Evolutionary conservation across 2,329 filamentous ascomycete genomes (phyloP).

Genomic region (Septoria linicola): DNA sequence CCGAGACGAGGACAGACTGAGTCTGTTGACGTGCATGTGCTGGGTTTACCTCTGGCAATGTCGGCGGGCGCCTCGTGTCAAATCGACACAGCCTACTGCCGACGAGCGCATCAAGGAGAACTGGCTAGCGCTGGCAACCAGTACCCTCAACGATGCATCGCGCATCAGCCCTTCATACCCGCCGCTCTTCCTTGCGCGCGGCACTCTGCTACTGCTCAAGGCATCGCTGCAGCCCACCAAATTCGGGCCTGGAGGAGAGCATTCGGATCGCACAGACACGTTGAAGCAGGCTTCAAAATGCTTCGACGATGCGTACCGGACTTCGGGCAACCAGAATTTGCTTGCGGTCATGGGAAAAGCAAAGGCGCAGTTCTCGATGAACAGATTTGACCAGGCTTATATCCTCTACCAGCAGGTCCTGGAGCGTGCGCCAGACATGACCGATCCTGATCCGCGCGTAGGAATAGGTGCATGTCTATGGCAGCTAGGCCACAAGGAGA

Average conservation of each 20-base stretch:
- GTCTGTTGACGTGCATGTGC: constrained; percentile 78
- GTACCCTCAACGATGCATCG: constrained; percentile 90
- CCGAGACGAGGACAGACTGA: constrained; percentile 77
- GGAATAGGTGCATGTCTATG: constrained; percentile 97
- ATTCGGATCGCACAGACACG: constrained; percentile 70
- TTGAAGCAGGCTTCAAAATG: constrained; percentile 83
- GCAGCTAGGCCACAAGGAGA: constrained; percentile 92
- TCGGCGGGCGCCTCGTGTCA: constrained; percentile 70
- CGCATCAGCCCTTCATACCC: constrained; percentile 90
- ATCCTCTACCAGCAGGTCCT: constrained; percentile 84
- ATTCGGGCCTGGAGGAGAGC: constrained; percentile 60
- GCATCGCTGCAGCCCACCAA: constrained; percentile 82
- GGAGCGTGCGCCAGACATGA: constrained; percentile 78
- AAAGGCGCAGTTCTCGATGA: constrained; percentile 79
- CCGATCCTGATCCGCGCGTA: constrained; percentile 91
- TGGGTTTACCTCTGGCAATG: constrained; percentile 92
- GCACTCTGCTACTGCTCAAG: constrained; percentile 82
- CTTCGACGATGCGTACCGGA: constrained; percentile 88
- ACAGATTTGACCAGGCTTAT: constrained; percentile 80
- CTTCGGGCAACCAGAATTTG: constrained; percentile 83
- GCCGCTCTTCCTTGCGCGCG: constrained; percentile 85
- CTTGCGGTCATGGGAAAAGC: constrained; percentile 89
- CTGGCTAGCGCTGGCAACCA: constrained; percentile 87
- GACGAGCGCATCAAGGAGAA: constrained; percentile 89
- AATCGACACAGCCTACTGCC: constrained; percentile 58